phyloP scores from a whole-genome alignment of 75 land plant species.

The Pinus taeda region DNA sequence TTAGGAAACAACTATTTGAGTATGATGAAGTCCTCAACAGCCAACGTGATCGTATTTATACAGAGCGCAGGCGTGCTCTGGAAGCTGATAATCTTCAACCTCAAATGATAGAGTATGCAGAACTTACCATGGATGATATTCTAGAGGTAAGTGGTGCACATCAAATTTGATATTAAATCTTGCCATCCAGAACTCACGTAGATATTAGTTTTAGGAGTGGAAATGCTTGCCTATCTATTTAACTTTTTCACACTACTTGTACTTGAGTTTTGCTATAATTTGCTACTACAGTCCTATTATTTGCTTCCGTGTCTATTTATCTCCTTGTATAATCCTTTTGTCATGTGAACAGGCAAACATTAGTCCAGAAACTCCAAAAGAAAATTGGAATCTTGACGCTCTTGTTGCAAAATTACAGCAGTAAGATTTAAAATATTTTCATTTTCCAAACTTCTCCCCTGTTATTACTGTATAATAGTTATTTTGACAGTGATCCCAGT shows the following conservation, averaged over 20 bases:
- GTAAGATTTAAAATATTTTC: slow-evolving; percentile 36
- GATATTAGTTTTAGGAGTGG: neutral
- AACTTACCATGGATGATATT: slow-evolving; percentile 97
- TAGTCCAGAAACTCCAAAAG: slow-evolving; percentile 67
- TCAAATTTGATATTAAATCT: neutral
- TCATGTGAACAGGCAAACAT: slow-evolving; percentile 74
- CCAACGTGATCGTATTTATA: slow-evolving; percentile 96
- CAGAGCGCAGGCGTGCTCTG: slow-evolving; percentile 95
- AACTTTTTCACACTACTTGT: neutral
- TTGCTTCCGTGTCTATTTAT: neutral
- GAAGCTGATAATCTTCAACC: slow-evolving; percentile 75
- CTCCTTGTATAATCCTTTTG: neutral
- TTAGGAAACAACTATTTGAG: slow-evolving; percentile 92
- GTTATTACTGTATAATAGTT: neutral
- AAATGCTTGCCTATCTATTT: neutral
- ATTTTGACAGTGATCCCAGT: too few species aligned
- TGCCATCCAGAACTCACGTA: neutral
- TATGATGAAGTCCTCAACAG: slow-evolving; percentile 98
- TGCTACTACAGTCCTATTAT: slow-evolving; percentile 2
- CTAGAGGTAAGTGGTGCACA: slow-evolving; percentile 50
- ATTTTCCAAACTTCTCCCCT: neutral
- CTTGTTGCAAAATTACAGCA: slow-evolving; percentile 85
- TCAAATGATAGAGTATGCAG: slow-evolving; percentile 90
- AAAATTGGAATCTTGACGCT: slow-evolving; percentile 92
- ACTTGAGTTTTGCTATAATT: neutral